Evolutionary conservation across 495 filamentous ascomycete genomes (phyloP), one percentile per base, ranked within the genome.

Genomic region (Penicillium malachiteum): DNA sequence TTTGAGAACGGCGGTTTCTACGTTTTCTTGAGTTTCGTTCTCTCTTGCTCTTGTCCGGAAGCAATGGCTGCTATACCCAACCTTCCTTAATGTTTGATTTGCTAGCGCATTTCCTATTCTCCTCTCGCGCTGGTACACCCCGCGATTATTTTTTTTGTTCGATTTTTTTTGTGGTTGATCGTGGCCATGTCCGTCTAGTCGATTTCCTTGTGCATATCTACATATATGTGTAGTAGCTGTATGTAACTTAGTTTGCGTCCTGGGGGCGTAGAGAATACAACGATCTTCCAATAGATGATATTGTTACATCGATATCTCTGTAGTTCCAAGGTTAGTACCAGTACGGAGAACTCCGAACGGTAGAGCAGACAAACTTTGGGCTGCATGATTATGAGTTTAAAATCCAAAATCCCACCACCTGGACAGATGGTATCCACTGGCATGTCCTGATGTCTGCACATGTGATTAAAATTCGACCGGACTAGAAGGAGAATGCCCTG

Each of bases 11-110:
- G 71, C 62, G 67, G 71, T 70, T 66, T 57, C 33, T 41, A 59
- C 53, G 21, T 48, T 54, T 49, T 55, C 48, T 52, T 49, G 40
- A 48, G 21, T 62, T 56, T 55, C 48, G 30, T 26, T 26, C 21
- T 26, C 21, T 26, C 21, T 26, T 26, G 21, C 21, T 26, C 59
- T 57, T 54, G 21, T 46, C 60, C 62, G 63, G 57, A 67, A 67
- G 58, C 63, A 63, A 64, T 53, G 64, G 54, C 56, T 52, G 64
- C 58, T 67, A 67, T 67, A 67, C 64, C 63, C 63, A 65, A 65
- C 66, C 64, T 60, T 60, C 60, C 58, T 65, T 72, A 71, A 71
- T 71, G 69, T 68, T 51, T 69, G 63, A 56, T 66, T 59, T 45
- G 56, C 56, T 58, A 62, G 54, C 48, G 58, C 54, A 37, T 50